Evolutionary conservation across 108 stramenopile genomes (phyloP).

Genomic region (Pseudonitzschia multistriata): DNA sequence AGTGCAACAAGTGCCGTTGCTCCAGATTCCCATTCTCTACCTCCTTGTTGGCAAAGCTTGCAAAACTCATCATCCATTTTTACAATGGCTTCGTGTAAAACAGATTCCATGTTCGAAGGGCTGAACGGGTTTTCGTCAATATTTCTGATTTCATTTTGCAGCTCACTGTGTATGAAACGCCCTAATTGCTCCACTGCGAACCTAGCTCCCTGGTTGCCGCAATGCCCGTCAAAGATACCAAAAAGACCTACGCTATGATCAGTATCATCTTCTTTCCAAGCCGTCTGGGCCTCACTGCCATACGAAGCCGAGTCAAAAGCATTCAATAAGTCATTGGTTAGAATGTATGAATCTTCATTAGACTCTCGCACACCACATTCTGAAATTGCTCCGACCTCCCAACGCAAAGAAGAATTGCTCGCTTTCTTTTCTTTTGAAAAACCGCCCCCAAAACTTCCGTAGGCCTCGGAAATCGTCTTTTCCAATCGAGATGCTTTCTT

Average conservation of each 20-base stretch:
- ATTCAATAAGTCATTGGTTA: conserved; percentile 47
- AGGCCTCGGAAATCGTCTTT: conserved; percentile 32
- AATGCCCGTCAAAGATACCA: conserved; percentile 84
- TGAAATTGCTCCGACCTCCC: conserved; percentile 80
- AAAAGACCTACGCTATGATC: conserved; percentile 51
- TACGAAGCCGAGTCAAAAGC: background rate
- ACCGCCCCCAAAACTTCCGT: conserved; percentile 33
- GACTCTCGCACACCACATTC: conserved; percentile 69
- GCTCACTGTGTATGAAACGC: conserved; percentile 50
- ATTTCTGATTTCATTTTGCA: background rate
- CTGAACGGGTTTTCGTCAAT: background rate
- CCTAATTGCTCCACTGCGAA: conserved; percentile 63
- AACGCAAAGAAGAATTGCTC: conserved; percentile 24
- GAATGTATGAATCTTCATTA: conserved; percentile 77
- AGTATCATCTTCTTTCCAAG: conserved; percentile 29
- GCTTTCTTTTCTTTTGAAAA: background rate
- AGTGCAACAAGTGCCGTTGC: conserved; percentile 73
- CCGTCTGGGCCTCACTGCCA: background rate
- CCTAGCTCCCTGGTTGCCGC: conserved; percentile 78
- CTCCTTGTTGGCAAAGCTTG: conserved; percentile 55
- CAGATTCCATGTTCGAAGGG: conserved; percentile 27
- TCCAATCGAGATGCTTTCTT: conserved; percentile 54
- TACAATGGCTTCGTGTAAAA: conserved; percentile 52
- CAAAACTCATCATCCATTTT: conserved; percentile 75
- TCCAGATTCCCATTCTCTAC: conserved; percentile 78